phyloP scores from a whole-genome alignment of 2,329 filamentous ascomycete species.

The Botrytis porri region DNA sequence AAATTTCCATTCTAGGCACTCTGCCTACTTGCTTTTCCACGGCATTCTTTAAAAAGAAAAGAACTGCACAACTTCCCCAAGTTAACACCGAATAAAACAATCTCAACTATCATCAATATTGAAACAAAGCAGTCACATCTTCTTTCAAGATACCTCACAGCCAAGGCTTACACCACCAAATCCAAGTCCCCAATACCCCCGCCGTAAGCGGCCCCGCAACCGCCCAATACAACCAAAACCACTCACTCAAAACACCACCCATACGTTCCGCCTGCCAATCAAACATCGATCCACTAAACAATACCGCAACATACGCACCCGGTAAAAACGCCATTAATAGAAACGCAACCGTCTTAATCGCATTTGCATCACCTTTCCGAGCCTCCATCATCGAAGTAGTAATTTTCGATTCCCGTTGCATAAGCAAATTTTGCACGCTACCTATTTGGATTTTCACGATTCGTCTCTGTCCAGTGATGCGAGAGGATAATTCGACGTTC shows the following conservation, averaged over 20 bases:
- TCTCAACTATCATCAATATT: neutral
- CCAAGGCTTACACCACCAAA: constrained; percentile 4
- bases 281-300: constrained; percentile 13
- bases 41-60: too few relatives aligned
- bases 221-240: constrained; percentile 18
- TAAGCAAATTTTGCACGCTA: neutral
- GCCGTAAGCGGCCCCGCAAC: constrained; percentile 7
- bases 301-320: neutral
- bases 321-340: neutral
- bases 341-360: neutral
- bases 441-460: constrained; percentile 1
- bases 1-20: neutral
- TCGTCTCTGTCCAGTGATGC: constrained; percentile 1
- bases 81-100: neutral
- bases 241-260: neutral
- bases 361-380: neutral
- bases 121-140: neutral
- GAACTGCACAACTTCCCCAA: neutral
- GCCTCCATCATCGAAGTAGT: neutral
- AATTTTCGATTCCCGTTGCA: constrained; percentile 2
- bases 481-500: constrained; percentile 2
- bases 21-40: too few relatives aligned
- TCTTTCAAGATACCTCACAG: neutral
- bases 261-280: neutral
- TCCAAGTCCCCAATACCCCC: neutral